These are phyloP conservation scores for Leccinum griseonigrum DNA, from an alignment of 1,284 basidiomycete species.

Conservation along the genomic window DNA sequence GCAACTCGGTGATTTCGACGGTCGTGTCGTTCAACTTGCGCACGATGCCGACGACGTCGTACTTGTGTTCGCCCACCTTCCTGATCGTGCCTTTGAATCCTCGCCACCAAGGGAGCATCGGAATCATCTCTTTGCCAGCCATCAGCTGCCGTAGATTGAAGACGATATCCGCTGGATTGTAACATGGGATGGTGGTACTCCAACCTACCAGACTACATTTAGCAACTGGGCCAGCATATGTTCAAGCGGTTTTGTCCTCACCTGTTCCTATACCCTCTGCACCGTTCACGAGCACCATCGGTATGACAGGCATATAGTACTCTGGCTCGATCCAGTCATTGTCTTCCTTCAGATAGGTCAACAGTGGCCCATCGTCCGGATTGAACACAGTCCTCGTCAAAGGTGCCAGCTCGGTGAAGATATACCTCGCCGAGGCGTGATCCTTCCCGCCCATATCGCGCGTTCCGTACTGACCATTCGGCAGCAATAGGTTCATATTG, in stretches of 20 bases:
- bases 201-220: constrained; percentile 60
- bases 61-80: constrained; percentile 80
- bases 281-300: constrained; percentile 91
- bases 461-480: constrained; percentile 97
- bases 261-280: constrained; percentile 98
- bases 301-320: constrained; percentile 91
- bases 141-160: constrained; percentile 86
- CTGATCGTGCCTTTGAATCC: constrained; percentile 92
- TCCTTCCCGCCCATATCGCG: constrained; percentile 91
- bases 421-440: constrained; percentile 96
- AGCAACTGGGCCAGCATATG: constrained; percentile 6
- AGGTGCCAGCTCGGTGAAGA: constrained; percentile 82
- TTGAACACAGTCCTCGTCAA: constrained; percentile 85
- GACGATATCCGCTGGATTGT: constrained; percentile 91
- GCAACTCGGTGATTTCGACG: constrained; percentile 94
- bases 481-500: constrained; percentile 89
- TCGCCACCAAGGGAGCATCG: constrained; percentile 97
- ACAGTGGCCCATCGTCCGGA: constrained; percentile 80
- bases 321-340: constrained; percentile 90
- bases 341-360: constrained; percentile 88
- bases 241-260: constrained; percentile 32
- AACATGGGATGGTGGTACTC: constrained; percentile 93
- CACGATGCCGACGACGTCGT: constrained; percentile 78
- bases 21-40: constrained; percentile 84
- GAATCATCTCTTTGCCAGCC: constrained; percentile 79